These are phyloP conservation scores for Rhizophora mangle DNA, from an alignment of 345 rosid genomes.

Conservation along the genomic window DNA sequence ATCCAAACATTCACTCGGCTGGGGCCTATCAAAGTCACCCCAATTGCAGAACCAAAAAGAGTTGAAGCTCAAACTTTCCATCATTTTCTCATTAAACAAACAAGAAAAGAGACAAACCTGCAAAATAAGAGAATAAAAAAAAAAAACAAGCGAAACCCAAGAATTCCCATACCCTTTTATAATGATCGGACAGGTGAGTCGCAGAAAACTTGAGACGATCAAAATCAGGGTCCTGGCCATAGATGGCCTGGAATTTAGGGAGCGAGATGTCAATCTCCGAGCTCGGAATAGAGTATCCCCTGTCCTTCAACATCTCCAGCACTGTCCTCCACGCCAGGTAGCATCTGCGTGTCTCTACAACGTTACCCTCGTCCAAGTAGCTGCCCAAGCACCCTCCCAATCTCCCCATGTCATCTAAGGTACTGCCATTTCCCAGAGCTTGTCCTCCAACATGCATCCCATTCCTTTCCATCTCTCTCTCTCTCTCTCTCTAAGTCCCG, in stretches of 20 bases:
- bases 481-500: not conserved
- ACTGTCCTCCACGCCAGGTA: conserved; percentile 64
- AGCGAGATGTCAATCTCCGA: conserved; percentile 69
- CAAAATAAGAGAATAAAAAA: too few relatives aligned
- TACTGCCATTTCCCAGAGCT: conserved; percentile 1
- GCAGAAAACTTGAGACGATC: conserved; percentile 63
- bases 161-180: conserved; percentile 49
- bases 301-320: conserved; percentile 78
- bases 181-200: conserved; percentile 46
- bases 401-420: conserved; percentile 7
- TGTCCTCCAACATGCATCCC: not conserved
- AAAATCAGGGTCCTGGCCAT: conserved; percentile 53
- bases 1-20: too few relatives aligned
- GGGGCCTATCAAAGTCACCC: not conserved
- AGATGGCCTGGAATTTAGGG: conserved; percentile 50
- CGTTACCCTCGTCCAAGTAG: conserved; percentile 51
- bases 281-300: conserved; percentile 62
- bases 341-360: conserved; percentile 63
- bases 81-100: conserved; percentile 13
- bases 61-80: not conserved
- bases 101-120: conserved; percentile 20
- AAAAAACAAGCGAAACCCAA: not conserved
- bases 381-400: conserved; percentile 46
- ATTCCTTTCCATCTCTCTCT: conserved; percentile 9
- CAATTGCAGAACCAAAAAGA: not conserved